These are phyloP conservation scores for Magnolia changhungtana DNA, from an alignment of 164 flowering plant genomes.

Conservation along the genomic window DNA sequence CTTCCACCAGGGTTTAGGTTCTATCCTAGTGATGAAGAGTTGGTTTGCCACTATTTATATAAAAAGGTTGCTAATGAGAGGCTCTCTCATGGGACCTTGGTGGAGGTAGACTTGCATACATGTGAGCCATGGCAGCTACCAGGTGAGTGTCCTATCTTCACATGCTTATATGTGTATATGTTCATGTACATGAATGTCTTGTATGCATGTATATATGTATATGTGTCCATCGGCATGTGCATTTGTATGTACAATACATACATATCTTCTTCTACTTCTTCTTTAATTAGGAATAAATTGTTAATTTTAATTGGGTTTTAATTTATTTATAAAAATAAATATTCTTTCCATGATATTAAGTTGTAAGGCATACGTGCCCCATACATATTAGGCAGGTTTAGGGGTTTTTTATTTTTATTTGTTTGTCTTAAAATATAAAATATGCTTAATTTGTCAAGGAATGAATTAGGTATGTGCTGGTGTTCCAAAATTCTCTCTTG, in stretches of 20 bases:
- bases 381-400: not conserved
- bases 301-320: constrained; percentile 38
- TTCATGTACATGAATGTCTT: no score
- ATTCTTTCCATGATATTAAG: no score
- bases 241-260: not conserved
- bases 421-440: not conserved
- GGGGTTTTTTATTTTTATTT: no score
- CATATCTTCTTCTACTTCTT: constrained; percentile 38
- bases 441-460: not conserved
- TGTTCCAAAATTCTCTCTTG: not conserved
- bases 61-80: constrained; percentile 63
- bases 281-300: constrained; percentile 83
- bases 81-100: constrained; percentile 49
- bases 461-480: not conserved
- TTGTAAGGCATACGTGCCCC: not conserved
- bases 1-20: constrained; percentile 87
- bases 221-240: not conserved
- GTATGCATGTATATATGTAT: not conserved
- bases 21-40: constrained; percentile 78
- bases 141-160: constrained; percentile 33
- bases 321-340: not conserved
- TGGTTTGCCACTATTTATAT: constrained; percentile 75
- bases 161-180: not conserved
- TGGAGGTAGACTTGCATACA: constrained; percentile 78
- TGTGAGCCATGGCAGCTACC: constrained; percentile 97